Evolutionary conservation across 2,329 filamentous ascomycete species (phyloP).

Genomic region (Lasiodiplodia hormozganensis): DNA sequence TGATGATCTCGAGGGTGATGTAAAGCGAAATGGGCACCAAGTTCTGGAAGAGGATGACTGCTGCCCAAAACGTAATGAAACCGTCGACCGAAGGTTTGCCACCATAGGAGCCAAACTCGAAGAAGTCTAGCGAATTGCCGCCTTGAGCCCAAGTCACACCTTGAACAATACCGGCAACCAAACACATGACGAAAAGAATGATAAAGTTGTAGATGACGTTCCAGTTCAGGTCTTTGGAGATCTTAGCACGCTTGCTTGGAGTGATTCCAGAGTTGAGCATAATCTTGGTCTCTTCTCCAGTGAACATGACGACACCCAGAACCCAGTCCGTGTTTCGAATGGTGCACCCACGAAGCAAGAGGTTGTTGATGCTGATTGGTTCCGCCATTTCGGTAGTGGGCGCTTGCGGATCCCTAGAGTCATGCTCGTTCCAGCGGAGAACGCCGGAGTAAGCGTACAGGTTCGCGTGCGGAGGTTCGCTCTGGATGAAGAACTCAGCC

Average conservation of each 20-base stretch:
- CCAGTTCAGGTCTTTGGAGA: slow-evolving; percentile 93
- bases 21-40: slow-evolving; percentile 98
- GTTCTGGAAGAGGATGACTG: slow-evolving; percentile 94
- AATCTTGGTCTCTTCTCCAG: slow-evolving; percentile 95
- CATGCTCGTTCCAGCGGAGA: slow-evolving; percentile 81
- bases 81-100: slow-evolving; percentile 77
- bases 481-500: slow-evolving; percentile 86
- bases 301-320: slow-evolving; percentile 90
- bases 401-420: slow-evolving; percentile 67
- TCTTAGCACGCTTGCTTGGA: slow-evolving; percentile 88
- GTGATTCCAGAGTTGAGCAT: slow-evolving; percentile 99
- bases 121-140: slow-evolving; percentile 77
- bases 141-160: slow-evolving; percentile 80
- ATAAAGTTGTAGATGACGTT: slow-evolving; percentile 97
- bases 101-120: slow-evolving; percentile 86
- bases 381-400: slow-evolving; percentile 82
- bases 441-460: slow-evolving; percentile 94
- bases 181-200: slow-evolving; percentile 87
- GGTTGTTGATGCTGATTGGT: slow-evolving; percentile 91
- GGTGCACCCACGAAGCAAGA: slow-evolving; percentile 91
- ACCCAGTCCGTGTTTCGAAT: slow-evolving; percentile 96
- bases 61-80: slow-evolving; percentile 97
- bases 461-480: slow-evolving; percentile 89
- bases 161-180: slow-evolving; percentile 83
- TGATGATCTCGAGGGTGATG: slow-evolving; percentile 95